Percentiles rank a stretch among this genome's conserved stretches.
These are phyloP conservation scores for Platanthera guangdongensis DNA, from an alignment of 106 monocot genomes.

Conservation along the genomic window DNA sequence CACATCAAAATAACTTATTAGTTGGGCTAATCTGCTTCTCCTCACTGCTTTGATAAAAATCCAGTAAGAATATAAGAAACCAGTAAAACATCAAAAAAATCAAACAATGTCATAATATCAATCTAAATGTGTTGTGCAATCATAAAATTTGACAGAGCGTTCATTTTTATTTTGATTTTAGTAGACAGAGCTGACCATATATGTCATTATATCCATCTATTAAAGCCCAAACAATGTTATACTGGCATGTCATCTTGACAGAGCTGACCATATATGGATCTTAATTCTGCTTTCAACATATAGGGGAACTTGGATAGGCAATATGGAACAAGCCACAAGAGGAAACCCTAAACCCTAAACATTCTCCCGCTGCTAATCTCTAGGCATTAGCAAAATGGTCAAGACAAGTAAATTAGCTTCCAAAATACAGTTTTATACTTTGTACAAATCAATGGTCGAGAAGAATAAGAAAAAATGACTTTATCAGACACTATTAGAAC, in stretches of 20 bases:
- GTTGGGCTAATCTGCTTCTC: no score
- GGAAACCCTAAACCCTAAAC: slow-evolving; percentile 96
- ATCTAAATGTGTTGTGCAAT: no score
- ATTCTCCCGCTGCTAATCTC: slow-evolving; percentile 91
- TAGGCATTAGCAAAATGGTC: slow-evolving; percentile 11
- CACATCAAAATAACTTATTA: no score
- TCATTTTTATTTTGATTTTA: no score
- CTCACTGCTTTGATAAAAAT: no score
- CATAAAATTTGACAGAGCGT: no score
- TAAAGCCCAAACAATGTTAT: no score
- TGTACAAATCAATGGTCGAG: background rate
- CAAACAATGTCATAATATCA: no score
- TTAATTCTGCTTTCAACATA: slow-evolving; percentile 61
- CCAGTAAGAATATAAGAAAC: no score
- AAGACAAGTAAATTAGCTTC: background rate
- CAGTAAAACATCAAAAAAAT: no score
- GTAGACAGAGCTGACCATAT: no score
- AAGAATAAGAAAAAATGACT: background rate
- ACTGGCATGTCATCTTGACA: slow-evolving; percentile 99
- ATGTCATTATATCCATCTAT: no score
- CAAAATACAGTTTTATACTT: background rate
- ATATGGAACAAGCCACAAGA: slow-evolving; percentile 86
- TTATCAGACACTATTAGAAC: background rate
- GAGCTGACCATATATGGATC: slow-evolving; percentile 65
- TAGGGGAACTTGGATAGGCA: slow-evolving; percentile 81